Evolutionary conservation across 1,284 basidiomycete species (phyloP).

Genomic region (Boletellus dicymbophilus): DNA sequence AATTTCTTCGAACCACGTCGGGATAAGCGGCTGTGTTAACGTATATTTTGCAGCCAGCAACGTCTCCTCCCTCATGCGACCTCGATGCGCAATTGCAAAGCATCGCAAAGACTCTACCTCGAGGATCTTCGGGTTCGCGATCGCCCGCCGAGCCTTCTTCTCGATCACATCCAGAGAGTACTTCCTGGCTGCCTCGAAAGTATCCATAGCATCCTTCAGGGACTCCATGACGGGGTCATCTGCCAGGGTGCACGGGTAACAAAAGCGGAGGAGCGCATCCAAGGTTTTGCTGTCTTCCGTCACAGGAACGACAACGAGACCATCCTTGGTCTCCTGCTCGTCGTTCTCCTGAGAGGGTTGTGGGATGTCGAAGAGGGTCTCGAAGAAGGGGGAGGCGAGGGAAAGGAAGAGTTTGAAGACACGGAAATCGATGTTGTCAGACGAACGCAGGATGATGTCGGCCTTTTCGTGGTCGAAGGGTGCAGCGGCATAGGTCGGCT

Average conservation of each 20-base stretch:
- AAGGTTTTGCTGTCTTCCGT: slow-evolving; percentile 17
- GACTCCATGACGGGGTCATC: slow-evolving; percentile 20
- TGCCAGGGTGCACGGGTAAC: slow-evolving; percentile 24
- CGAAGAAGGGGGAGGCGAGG: slow-evolving; percentile 43
- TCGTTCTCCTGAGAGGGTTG: slow-evolving; percentile 27
- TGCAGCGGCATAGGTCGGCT: slow-evolving; percentile 10
- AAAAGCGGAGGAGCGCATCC: slow-evolving; percentile 22
- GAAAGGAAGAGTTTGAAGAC: no score
- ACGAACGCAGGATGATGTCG: slow-evolving; percentile 39
- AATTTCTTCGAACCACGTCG: slow-evolving; percentile 16
- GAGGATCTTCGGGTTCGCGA: slow-evolving; percentile 17
- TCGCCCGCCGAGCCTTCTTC: slow-evolving; percentile 5
- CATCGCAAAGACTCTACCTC: slow-evolving; percentile 12
- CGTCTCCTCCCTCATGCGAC: slow-evolving; percentile 7
- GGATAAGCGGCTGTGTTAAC: slow-evolving; percentile 17
- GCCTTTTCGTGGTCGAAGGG: slow-evolving; percentile 27
- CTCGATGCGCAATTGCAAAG: slow-evolving; percentile 21
- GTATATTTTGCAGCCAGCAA: slow-evolving; percentile 17
- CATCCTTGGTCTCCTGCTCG: slow-evolving; percentile 20
- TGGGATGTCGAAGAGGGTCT: slow-evolving; percentile 43
- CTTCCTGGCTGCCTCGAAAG: slow-evolving; percentile 19
- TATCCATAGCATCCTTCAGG: slow-evolving; percentile 9
- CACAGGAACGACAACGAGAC: slow-evolving; percentile 19
- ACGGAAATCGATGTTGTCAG: slow-evolving; percentile 37
- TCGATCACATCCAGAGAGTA: slow-evolving; percentile 21